Conservation (phyloP, 345 rosid species). For the Syzygium jambos region DNA sequence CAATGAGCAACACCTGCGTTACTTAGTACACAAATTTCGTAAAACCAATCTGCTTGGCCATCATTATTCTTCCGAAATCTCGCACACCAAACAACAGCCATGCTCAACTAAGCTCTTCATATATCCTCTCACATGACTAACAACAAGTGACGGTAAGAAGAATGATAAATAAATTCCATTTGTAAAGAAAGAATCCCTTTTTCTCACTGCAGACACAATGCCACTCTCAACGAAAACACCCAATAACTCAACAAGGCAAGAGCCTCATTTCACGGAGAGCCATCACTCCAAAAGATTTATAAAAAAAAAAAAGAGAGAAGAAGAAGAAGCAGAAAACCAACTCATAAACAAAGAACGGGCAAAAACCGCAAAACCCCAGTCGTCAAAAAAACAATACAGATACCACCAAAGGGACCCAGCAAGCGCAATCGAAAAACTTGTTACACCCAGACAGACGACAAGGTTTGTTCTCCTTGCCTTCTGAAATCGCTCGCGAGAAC, state of each 20-base stretch:
- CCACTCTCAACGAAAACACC: background rate
- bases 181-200: background rate
- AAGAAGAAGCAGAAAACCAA: background rate
- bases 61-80: background rate
- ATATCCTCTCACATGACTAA: background rate
- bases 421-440: background rate
- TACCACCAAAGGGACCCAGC: background rate
- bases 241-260: background rate
- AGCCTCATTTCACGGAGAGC: background rate
- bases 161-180: background rate
- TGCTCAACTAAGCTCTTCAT: background rate
- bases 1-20: background rate
- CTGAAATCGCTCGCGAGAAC: background rate
- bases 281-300: background rate
- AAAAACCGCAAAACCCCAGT: background rate
- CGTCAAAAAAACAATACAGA: background rate
- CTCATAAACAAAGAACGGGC: background rate
- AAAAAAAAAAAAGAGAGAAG: no score
- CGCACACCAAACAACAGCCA: background rate
- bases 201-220: background rate
- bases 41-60: background rate
- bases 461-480: background rate
- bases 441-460: background rate
- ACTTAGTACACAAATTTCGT: background rate
- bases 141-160: background rate